phyloP scores from a whole-genome alignment of 1,139 yeast species.

The Protomyces gravidus region DNA sequence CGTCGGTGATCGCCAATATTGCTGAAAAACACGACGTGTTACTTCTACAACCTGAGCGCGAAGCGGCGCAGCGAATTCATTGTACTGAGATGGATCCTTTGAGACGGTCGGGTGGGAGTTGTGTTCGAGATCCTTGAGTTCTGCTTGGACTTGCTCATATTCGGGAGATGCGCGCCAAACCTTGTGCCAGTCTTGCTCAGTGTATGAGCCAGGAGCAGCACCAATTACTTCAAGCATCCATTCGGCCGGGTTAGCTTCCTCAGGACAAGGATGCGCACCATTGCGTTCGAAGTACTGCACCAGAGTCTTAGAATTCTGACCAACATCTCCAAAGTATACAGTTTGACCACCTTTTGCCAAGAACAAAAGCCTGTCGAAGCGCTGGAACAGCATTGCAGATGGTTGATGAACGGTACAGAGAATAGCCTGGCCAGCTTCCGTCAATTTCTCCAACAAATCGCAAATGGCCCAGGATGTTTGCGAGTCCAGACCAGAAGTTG shows the following conservation, averaged over 20 bases:
- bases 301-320: constrained; percentile 57
- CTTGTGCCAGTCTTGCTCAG: constrained; percentile 59
- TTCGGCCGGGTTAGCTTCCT: constrained; percentile 71
- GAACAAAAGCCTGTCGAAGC: constrained; percentile 70
- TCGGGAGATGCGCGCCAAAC: constrained; percentile 64
- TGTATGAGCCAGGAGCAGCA: constrained; percentile 72
- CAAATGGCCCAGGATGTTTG: constrained; percentile 89
- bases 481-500: constrained; percentile 88
- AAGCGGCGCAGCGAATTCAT: constrained; percentile 43
- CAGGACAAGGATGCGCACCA: constrained; percentile 64
- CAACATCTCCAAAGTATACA: constrained; percentile 76
- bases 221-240: constrained; percentile 80
- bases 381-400: constrained; percentile 68
- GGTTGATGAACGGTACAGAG: constrained; percentile 83
- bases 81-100: neutral
- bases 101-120: neutral
- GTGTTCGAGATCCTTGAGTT: constrained; percentile 33
- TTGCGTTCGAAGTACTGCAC: constrained; percentile 64
- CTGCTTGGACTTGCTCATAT: constrained; percentile 44
- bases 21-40: constrained; percentile 51
- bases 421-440: constrained; percentile 76
- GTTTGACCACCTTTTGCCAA: constrained; percentile 72
- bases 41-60: constrained; percentile 50
- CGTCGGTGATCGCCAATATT: constrained; percentile 61
- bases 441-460: constrained; percentile 67